These are phyloP conservation scores for Hypomontagnella monticulosa DNA, from an alignment of 495 filamentous ascomycete species.

Conservation along the genomic window DNA sequence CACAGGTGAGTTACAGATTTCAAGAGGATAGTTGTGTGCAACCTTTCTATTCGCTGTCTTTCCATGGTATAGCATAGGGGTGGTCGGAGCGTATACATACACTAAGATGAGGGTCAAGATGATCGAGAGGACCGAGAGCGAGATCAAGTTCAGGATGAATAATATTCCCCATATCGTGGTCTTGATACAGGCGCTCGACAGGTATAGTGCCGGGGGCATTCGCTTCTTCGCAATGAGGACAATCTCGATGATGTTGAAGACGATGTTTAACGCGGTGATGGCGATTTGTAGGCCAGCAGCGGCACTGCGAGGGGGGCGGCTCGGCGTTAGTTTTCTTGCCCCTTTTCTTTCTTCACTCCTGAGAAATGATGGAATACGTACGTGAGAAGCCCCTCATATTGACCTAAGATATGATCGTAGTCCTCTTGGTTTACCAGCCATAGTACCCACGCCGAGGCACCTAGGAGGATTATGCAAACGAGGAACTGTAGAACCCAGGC, in stretches of 20 bases:
- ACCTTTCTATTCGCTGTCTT: not conserved
- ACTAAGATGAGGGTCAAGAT: conserved; percentile 26
- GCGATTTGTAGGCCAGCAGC: conserved; percentile 30
- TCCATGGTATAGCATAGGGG: not conserved
- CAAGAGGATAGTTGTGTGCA: not conserved
- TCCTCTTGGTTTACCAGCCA: not conserved
- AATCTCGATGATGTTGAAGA: conserved; percentile 40
- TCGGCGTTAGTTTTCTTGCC: conserved; percentile 20
- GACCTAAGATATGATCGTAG: not conserved
- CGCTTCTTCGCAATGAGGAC: conserved; percentile 29
- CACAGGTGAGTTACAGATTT: conserved; percentile 10
- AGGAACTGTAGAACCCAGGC: conserved; percentile 38
- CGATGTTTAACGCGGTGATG: conserved; percentile 29
- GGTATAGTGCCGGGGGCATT: conserved; percentile 35
- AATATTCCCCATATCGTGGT: conserved; percentile 34
- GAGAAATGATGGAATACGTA: conserved; percentile 1
- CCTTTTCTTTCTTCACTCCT: not conserved
- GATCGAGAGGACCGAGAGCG: conserved; percentile 16
- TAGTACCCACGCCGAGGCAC: conserved; percentile 19
- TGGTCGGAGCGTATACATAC: conserved; percentile 18
- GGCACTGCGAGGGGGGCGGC: conserved; percentile 10
- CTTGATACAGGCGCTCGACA: conserved; percentile 36
- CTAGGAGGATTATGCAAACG: conserved; percentile 31
- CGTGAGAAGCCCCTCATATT: conserved; percentile 17
- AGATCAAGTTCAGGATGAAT: conserved; percentile 23